Conservation (phyloP, 257 asterid genomes). For the Dorcoceras hygrometricum region DNA sequence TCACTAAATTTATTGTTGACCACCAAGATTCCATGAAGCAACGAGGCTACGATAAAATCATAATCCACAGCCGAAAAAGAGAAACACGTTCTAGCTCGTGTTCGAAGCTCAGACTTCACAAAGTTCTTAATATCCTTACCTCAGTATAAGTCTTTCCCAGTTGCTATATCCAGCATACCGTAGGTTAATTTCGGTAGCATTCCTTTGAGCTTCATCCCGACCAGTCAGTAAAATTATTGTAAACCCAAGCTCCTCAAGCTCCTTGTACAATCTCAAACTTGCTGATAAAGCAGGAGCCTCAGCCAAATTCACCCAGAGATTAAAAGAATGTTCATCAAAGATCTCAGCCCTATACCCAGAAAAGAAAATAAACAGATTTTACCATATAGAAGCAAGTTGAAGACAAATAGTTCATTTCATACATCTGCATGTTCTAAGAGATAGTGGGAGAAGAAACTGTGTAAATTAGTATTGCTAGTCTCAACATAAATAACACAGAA, state of each 20-base stretch:
- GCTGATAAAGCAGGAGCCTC: slow-evolving; percentile 72
- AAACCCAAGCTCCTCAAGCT: slow-evolving; percentile 57
- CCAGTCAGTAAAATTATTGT: slow-evolving; percentile 75
- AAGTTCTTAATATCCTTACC: slow-evolving; percentile 37
- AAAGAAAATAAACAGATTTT: slow-evolving; percentile 1
- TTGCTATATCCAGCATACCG: slow-evolving; percentile 54
- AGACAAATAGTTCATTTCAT: not conserved
- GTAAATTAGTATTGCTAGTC: not conserved
- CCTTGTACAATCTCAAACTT: slow-evolving; percentile 64
- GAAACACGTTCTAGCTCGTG: not conserved
- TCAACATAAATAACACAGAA: not conserved
- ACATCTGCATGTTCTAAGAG: not conserved
- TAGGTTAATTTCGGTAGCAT: slow-evolving; percentile 55
- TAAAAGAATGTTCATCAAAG: slow-evolving; percentile 51
- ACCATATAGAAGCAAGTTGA: slow-evolving; percentile 7
- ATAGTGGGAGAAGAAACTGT: not conserved
- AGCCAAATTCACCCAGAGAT: slow-evolving; percentile 68
- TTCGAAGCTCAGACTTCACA: not conserved
- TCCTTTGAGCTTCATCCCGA: slow-evolving; percentile 69
- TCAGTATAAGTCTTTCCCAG: slow-evolving; percentile 79
- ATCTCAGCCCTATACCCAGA: slow-evolving; percentile 47
- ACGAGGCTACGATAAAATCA: not conserved
- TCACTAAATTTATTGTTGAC: not conserved
- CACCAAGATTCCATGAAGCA: not conserved
- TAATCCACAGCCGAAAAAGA: not conserved